A percentile compares a stretch with the other conserved stretches of the same genome.
phyloP scores from a whole-genome alignment of 352 stramenopile genomes.

The Phytophthora tubulina region DNA sequence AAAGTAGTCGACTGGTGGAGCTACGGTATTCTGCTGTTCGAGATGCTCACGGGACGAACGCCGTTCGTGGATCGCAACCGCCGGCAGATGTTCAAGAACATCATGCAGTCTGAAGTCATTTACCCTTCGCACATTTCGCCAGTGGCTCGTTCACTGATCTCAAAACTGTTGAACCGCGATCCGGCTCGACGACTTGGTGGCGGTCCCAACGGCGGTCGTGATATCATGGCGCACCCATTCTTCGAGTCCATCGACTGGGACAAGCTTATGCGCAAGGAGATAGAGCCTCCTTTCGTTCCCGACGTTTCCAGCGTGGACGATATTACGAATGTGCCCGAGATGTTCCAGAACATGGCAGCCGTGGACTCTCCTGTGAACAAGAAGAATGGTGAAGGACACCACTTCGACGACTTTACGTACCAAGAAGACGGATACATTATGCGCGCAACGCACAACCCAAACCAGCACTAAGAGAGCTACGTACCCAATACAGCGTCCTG shows the following conservation, averaged over 20 bases:
- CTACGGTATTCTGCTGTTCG: conserved; percentile 90
- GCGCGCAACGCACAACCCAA: conserved; percentile 36
- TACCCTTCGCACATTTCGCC: conserved; percentile 90
- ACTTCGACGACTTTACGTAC: conserved; percentile 93
- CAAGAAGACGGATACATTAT: conserved; percentile 82
- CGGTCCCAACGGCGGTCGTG: conserved; percentile 80
- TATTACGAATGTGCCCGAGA: conserved; percentile 90
- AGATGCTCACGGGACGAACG: conserved; percentile 90
- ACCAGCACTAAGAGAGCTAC: conserved; percentile 37
- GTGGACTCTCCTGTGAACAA: conserved; percentile 91
- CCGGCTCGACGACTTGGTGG: conserved; percentile 93
- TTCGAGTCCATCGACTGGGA: conserved; percentile 90
- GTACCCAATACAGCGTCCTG: conserved; percentile 36
- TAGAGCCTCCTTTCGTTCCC: conserved; percentile 82
- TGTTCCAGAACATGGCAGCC: conserved; percentile 92
- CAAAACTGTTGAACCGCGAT: conserved; percentile 95
- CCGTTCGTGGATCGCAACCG: conserved; percentile 91
- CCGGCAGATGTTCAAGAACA: conserved; percentile 93
- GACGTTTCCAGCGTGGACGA: conserved; percentile 84
- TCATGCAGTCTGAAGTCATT: conserved; percentile 90
- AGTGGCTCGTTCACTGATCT: conserved; percentile 77
- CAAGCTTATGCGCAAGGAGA: conserved; percentile 86
- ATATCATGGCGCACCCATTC: conserved; percentile 91
- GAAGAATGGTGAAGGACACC: conserved; percentile 83
- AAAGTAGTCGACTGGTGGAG: conserved; percentile 94